Percentiles rank a stretch among this genome's conserved stretches.
phyloP scores from a whole-genome alignment of 2,329 filamentous ascomycete species.

The Fusarium sp. region DNA sequence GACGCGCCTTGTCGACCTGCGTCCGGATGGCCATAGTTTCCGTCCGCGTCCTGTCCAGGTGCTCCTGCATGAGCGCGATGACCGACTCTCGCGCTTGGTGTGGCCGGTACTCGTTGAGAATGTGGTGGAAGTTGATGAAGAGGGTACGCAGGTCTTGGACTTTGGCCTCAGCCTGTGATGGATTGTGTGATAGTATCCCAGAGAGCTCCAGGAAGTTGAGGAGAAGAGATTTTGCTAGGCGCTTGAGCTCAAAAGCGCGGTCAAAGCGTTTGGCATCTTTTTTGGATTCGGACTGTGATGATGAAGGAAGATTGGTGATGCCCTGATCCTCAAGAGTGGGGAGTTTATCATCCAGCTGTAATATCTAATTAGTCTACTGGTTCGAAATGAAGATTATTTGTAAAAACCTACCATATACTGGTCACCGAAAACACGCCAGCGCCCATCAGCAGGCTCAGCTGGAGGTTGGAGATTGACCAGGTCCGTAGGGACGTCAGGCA shows the following conservation, averaged over 20 bases:
- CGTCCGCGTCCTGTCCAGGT: constrained; percentile 77
- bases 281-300: constrained; percentile 57
- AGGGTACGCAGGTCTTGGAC: constrained; percentile 83
- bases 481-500: constrained; percentile 73
- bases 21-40: constrained; percentile 79
- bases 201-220: constrained; percentile 90
- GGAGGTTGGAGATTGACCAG: constrained; percentile 86
- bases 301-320: constrained; percentile 73
- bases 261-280: constrained; percentile 70
- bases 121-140: constrained; percentile 91
- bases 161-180: constrained; percentile 73
- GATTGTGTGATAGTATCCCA: constrained; percentile 59
- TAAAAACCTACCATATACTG: constrained; percentile 65
- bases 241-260: constrained; percentile 77
- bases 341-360: constrained; percentile 71
- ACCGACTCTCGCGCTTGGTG: constrained; percentile 92
- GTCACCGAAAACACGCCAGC: constrained; percentile 81
- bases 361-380: constrained; percentile 6
- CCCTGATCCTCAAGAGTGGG: constrained; percentile 77
- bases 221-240: constrained; percentile 85
- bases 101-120: constrained; percentile 93
- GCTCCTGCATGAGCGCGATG: constrained; percentile 88
- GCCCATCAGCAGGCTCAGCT: constrained; percentile 75
- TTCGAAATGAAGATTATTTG: not conserved
- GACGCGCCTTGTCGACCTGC: constrained; percentile 78